Base-by-base conservation (phyloP, 2,329 filamentous ascomycete genomes). In the Monosporascus sp. region DNA sequence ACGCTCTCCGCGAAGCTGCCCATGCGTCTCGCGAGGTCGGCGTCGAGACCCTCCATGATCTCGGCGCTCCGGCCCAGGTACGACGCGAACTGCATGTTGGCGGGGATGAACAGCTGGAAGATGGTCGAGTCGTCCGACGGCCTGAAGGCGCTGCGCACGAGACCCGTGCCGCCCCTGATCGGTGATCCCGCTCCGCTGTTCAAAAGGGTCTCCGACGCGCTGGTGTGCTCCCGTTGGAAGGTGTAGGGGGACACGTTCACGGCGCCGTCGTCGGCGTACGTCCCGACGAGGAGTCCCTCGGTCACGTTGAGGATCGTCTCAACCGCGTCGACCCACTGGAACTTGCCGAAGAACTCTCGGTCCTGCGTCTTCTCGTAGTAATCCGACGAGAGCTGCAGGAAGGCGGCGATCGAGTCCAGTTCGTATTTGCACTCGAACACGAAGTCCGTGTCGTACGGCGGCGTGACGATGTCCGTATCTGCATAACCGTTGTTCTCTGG, bases 351-450 rank as follows among this genome's bases (percentile, higher is more conserved):
- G 46, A 85, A 86, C 51, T 78, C 77, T 2, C 76, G 80, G 18
- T 88, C 88, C 1, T 77, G 75, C 0, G 88, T 90, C 54, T 81
- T 77, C 24, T 80, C 75, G 68, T 88, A 79, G 71, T 90, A 93
- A 60, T 90, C 82, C 54, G 86, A 87, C 1, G 81, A 81, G 3
- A 92, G 74, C 18, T 85, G 81, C 20, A 93, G 76, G 66, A 93
- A 93, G 51, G 88, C 82, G 0, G 88, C 88, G 2, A 93, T 78
- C 6, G 86, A 90, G 71, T 93, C 89, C 37, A 93, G 80, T 70
- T 93, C 89, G 66, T 90, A 93, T 68, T 92, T 93, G 76, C 89
- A 93, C 68, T 92, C 89, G 62, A 90, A 92, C 5, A 91, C 88
- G 22, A 84, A 79, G 3, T 74, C 79, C 3, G 75, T 75, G 58